Conservation (phyloP, 2,329 filamentous ascomycete species). For the Sordariomycetes sp. region DNA sequence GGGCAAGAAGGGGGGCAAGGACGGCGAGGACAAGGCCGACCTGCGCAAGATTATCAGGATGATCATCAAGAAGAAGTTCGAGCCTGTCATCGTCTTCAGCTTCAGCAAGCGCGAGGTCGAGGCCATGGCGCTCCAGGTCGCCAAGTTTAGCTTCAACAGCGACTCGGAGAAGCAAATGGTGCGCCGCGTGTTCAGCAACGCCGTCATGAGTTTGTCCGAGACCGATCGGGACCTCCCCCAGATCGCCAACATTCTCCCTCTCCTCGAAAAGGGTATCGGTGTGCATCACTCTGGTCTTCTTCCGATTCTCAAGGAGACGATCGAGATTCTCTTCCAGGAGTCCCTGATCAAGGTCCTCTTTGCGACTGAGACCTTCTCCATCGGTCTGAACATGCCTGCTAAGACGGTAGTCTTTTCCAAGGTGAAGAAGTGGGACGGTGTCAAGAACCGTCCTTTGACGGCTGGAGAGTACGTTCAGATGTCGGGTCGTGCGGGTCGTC, state of each 20-base stretch:
- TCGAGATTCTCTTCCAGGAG: conserved; percentile 98
- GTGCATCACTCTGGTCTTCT: conserved; percentile 94
- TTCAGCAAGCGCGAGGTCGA: conserved; percentile 98
- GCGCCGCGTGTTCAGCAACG: conserved; percentile 82
- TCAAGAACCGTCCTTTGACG: conserved; percentile 67
- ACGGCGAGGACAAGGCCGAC: conserved; percentile 58
- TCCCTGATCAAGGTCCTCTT: conserved; percentile 96
- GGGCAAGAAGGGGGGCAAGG: conserved; percentile 72
- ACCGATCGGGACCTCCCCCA: conserved; percentile 83
- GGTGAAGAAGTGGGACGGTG: conserved; percentile 89
- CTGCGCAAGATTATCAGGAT: conserved; percentile 98
- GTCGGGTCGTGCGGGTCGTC: conserved; percentile 91
- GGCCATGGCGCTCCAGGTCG: conserved; percentile 76
- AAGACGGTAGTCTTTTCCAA: conserved; percentile 99
- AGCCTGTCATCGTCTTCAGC: conserved; percentile 98
- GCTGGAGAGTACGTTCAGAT: conserved; percentile 97
- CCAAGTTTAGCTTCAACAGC: conserved; percentile 83
- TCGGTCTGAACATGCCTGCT: conserved; percentile 96
- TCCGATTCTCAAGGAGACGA: conserved; percentile 94
- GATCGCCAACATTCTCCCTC: conserved; percentile 78
- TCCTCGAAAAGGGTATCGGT: conserved; percentile 83
- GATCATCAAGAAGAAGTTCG: conserved; percentile 96
- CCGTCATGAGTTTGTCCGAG: conserved; percentile 83
- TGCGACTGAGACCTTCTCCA: conserved; percentile 96
- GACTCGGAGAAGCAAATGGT: conserved; percentile 94